Evolutionary conservation across 306 rosid genomes (phyloP).

Genomic region (Cicer pinnatifidum): DNA sequence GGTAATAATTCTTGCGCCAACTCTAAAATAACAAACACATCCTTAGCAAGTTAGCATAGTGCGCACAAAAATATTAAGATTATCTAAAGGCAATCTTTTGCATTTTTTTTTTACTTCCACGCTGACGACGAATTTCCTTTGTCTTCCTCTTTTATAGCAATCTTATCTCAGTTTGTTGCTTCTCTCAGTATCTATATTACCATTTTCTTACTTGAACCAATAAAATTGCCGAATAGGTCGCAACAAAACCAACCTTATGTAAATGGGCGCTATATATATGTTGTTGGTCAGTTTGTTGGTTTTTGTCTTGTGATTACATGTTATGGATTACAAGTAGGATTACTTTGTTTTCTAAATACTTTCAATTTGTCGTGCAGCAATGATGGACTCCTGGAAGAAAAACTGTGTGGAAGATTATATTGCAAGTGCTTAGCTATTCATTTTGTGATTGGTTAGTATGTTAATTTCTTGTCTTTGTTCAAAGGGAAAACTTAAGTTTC

Average conservation of each 20-base stretch:
- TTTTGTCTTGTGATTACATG: conserved; percentile 42
- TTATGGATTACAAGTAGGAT: conserved; percentile 31
- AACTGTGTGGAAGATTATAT: conserved; percentile 89
- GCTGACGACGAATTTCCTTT: no score
- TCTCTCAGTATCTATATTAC: conserved; percentile 21
- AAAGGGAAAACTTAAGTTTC: neutral
- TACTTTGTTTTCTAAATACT: conserved; percentile 37
- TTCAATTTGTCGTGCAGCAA: conserved; percentile 64
- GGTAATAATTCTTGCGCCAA: no score
- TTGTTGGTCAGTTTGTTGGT: conserved; percentile 83
- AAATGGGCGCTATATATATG: conserved; percentile 86
- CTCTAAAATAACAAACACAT: no score
- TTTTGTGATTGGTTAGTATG: conserved; percentile 79
- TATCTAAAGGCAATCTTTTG: no score
- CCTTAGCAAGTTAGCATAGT: no score
- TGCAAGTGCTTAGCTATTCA: conserved; percentile 75
- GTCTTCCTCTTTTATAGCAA: neutral
- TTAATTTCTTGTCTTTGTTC: conserved; percentile 33
- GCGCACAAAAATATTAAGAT: no score
- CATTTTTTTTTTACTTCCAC: no score
- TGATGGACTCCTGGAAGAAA: conserved; percentile 99
- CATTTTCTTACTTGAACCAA: conserved; percentile 58
- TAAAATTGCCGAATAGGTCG: conserved; percentile 70
- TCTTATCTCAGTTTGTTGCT: conserved; percentile 41
- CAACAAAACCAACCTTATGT: conserved; percentile 73